Conservation (phyloP, 169 alveolate species). For the Plasmodium gonderi region DNA sequence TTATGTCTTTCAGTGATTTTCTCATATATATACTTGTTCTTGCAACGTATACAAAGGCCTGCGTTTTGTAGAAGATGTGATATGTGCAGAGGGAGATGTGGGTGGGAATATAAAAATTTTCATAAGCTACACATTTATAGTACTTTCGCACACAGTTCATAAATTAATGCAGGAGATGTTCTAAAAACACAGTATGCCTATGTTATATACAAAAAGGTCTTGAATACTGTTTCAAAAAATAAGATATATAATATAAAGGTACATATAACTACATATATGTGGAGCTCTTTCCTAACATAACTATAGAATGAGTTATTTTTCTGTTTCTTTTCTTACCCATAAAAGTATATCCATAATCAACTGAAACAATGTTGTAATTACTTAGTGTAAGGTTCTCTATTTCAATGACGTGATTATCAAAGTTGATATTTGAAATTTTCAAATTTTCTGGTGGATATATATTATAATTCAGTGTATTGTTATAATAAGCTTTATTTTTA, state of each 20-base stretch:
- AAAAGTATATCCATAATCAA: conserved; percentile 58
- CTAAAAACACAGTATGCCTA: no score
- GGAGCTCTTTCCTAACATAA: background rate
- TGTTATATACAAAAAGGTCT: no score
- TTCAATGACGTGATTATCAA: background rate
- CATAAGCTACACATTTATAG: no score
- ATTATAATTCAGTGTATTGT: conserved; percentile 14
- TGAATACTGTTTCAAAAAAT: no score
- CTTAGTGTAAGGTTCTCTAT: conserved; percentile 22
- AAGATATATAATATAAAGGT: no score
- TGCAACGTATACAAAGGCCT: conserved; percentile 53
- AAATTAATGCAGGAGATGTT: background rate
- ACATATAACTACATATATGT: background rate
- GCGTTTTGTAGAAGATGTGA: background rate
- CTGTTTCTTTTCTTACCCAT: conserved; percentile 47
- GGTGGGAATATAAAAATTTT: no score
- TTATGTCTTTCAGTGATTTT: conserved; percentile 33
- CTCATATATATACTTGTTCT: conserved; percentile 59
- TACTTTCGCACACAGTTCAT: no score
- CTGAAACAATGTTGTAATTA: conserved; percentile 36
- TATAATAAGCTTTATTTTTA: background rate
- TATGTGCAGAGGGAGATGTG: background rate
- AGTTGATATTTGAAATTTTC: conserved; percentile 20
- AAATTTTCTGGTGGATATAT: conserved; percentile 6
- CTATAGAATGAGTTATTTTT: background rate